Percentiles rank a stretch among this genome's conserved stretches.
Conservation (phyloP, 352 stramenopile species). For the Globisporangium cystogenes region DNA sequence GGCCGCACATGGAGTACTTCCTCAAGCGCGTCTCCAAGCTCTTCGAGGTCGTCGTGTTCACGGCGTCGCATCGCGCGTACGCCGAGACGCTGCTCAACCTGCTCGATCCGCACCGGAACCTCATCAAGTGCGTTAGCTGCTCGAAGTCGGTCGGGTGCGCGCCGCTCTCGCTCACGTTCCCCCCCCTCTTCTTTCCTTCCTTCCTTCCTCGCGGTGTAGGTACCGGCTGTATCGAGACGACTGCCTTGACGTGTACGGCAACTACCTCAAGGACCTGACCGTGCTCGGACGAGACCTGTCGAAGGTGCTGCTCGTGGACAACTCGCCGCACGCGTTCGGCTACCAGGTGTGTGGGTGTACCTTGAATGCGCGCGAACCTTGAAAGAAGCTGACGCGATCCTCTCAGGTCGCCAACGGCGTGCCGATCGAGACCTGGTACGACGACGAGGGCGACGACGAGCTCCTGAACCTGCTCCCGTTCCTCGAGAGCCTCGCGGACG, state of each 20-base stretch:
- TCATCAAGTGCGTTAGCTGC: slow-evolving; percentile 90
- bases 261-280: slow-evolving; percentile 99
- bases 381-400: no score
- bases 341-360: slow-evolving; percentile 80
- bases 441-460: slow-evolving; percentile 95
- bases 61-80: slow-evolving; percentile 93
- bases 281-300: slow-evolving; percentile 93
- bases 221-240: slow-evolving; percentile 95
- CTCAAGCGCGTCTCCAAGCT: slow-evolving; percentile 86
- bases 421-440: slow-evolving; percentile 98
- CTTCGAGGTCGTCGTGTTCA: slow-evolving; percentile 99
- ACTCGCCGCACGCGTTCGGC: slow-evolving; percentile 97
- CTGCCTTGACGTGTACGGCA: slow-evolving; percentile 95
- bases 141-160: no score
- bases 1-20: slow-evolving; percentile 95
- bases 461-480: slow-evolving; percentile 96
- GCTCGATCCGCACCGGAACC: slow-evolving; percentile 90
- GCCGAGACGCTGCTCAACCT: slow-evolving; percentile 97
- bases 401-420: slow-evolving; percentile 96
- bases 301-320: slow-evolving; percentile 95
- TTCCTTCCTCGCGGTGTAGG: no score
- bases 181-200: no score
- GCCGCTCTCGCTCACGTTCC: no score
- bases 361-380: no score
- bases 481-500: slow-evolving; percentile 85